These are phyloP conservation scores for Piper longum DNA, from an alignment of 164 flowering plant genomes.

Conservation along the genomic window DNA sequence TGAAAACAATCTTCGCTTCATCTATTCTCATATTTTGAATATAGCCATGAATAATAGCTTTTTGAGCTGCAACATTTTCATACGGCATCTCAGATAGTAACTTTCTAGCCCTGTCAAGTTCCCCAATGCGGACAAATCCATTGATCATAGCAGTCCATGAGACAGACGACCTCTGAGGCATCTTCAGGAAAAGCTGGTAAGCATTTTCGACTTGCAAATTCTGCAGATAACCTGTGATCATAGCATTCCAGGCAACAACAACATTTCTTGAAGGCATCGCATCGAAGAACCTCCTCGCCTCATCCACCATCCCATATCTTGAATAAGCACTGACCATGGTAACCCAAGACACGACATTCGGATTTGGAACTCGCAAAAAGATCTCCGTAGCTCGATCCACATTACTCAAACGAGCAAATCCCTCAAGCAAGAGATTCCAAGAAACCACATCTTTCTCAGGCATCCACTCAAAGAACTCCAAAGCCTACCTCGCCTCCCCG, in stretches of 20 bases:
- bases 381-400: constrained; percentile 7
- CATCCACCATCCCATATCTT: constrained; percentile 3
- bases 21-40: constrained; percentile 11
- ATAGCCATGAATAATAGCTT: constrained; percentile 8
- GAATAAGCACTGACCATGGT: constrained; percentile 13
- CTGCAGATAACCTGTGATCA: constrained; percentile 12
- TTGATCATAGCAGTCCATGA: constrained; percentile 12
- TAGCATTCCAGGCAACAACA: constrained; percentile 15
- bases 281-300: constrained; percentile 5
- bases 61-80: constrained; percentile 10
- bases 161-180: constrained; percentile 8
- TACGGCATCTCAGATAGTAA: constrained; percentile 9
- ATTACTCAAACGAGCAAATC: constrained; percentile 7
- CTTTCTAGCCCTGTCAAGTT: constrained; percentile 9
- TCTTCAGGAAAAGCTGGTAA: constrained; percentile 3
- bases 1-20: constrained; percentile 11
- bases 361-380: constrained; percentile 5
- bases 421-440: constrained; percentile 14
- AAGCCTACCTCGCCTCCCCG: constrained; percentile 8
- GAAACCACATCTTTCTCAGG: constrained; percentile 8
- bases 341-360: constrained; percentile 14
- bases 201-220: constrained; percentile 5
- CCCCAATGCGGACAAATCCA: constrained; percentile 9
- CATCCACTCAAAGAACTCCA: constrained; percentile 8
- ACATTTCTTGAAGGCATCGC: constrained; percentile 11